A percentile compares a stretch with the other conserved stretches of the same genome.
Conservation (phyloP, 2,329 filamentous ascomycete species). For the Fusarium continuum region DNA sequence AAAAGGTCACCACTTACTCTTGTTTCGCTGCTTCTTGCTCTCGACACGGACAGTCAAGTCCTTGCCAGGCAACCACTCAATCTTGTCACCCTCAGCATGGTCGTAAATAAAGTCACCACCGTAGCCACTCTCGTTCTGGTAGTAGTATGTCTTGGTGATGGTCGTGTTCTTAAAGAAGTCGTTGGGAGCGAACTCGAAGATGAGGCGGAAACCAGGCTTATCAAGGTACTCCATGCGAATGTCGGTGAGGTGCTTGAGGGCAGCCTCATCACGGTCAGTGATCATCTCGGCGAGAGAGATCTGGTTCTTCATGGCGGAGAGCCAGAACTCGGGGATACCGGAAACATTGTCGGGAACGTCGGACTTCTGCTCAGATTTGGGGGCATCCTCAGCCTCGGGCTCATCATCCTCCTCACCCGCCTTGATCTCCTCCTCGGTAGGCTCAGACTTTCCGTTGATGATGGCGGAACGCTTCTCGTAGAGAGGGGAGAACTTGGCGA, state of each 20-base stretch:
- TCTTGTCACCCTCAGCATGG: constrained; percentile 97
- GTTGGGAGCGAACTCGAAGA: constrained; percentile 96
- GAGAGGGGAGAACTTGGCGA: constrained; percentile 96
- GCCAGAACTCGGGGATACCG: constrained; percentile 99
- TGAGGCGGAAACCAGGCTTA: constrained; percentile 95
- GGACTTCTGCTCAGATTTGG: constrained; percentile 65
- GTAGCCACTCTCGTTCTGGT: constrained; percentile 98
- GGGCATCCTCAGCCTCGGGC: constrained; percentile 73
- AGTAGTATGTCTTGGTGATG: constrained; percentile 98
- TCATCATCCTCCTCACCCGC: constrained; percentile 84
- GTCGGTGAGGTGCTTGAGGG: constrained; percentile 87
- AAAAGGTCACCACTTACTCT: constrained; percentile 72
- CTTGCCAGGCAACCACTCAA: constrained; percentile 93
- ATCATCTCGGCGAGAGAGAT: constrained; percentile 97
- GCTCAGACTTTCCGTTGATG: constrained; percentile 86
- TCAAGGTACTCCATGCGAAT: constrained; percentile 99
- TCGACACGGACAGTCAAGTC: constrained; percentile 94
- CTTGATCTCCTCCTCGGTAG: constrained; percentile 85
- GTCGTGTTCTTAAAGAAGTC: constrained; percentile 98
- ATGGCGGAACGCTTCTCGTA: constrained; percentile 96
- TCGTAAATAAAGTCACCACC: constrained; percentile 99
- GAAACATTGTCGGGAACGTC: constrained; percentile 66
- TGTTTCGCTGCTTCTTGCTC: constrained; percentile 99
- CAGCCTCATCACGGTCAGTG: constrained; percentile 94
- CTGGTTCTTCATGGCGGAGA: constrained; percentile 99